Evolutionary conservation across 148 eudicot genomes (phyloP).

Genomic region (Salicornia ramosissima): DNA sequence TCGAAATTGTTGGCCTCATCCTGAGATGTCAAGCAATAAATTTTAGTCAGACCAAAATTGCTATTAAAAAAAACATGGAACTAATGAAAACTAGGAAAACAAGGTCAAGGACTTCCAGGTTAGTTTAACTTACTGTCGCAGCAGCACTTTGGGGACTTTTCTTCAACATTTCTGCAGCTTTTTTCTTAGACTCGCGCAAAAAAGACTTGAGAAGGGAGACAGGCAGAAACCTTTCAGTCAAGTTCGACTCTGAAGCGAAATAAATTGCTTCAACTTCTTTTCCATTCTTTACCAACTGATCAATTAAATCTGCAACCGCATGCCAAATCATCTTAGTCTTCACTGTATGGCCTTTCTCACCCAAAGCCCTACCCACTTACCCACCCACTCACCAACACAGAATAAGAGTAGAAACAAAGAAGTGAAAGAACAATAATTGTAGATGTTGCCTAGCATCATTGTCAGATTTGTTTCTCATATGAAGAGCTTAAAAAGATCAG

Average conservation of each 20-base stretch:
- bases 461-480: too few species aligned
- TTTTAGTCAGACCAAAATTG: background rate
- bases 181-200: conserved; percentile 28
- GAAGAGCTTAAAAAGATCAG: too few species aligned
- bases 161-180: conserved; percentile 18
- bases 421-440: too few species aligned
- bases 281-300: conserved; percentile 39
- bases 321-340: too few species aligned
- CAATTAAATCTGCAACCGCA: conserved; percentile 39
- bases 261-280: conserved; percentile 57
- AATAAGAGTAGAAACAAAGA: background rate
- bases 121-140: conserved; percentile 27
- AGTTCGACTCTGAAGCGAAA: conserved; percentile 47
- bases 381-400: too few species aligned
- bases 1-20: conserved; percentile 48
- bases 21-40: conserved; percentile 24
- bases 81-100: background rate
- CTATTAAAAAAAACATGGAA: background rate
- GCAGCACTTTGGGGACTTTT: conserved; percentile 28
- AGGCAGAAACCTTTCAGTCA: conserved; percentile 47
- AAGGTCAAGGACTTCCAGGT: background rate
- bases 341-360: too few species aligned
- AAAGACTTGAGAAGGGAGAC: conserved; percentile 36
- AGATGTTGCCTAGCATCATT: too few species aligned
- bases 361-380: too few species aligned